Conservation (phyloP, 352 stramenopile species). For the Pilasporangium apinafurcum region DNA sequence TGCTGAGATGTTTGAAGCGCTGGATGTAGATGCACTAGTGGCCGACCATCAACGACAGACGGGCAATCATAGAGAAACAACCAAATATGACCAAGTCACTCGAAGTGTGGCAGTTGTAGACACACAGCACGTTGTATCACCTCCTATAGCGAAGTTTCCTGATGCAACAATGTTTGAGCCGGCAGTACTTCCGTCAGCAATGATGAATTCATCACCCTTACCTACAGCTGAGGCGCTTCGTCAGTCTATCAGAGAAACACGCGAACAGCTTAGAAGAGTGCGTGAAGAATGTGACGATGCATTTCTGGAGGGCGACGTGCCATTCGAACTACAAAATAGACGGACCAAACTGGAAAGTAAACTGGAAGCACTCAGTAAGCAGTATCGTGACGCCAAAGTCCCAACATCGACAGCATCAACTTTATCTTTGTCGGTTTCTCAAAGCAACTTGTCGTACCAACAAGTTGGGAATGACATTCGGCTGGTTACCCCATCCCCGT, state of each 20-base stretch:
- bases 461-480: constrained; percentile 6
- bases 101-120: no score
- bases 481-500: not conserved
- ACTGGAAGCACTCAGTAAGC: constrained; percentile 47
- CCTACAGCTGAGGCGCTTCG: constrained; percentile 23
- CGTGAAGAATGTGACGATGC: constrained; percentile 81
- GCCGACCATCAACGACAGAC: constrained; percentile 33
- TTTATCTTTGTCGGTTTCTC: constrained; percentile 1
- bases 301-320: constrained; percentile 70
- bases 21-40: constrained; percentile 52
- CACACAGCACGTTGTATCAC: not conserved
- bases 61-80: not conserved
- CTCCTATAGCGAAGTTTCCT: not conserved
- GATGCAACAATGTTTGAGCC: constrained; percentile 2
- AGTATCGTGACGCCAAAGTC: constrained; percentile 54
- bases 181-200: constrained; percentile 9
- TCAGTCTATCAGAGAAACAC: constrained; percentile 51
- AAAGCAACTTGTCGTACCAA: constrained; percentile 9
- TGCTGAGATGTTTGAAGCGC: constrained; percentile 18
- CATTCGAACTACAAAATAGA: constrained; percentile 30
- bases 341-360: constrained; percentile 49
- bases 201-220: constrained; percentile 9
- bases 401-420: constrained; percentile 8
- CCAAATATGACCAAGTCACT: not conserved
- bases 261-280: constrained; percentile 53